Conservation (phyloP, 2,329 filamentous ascomycete genomes). For the Alternaria infectoria region DNA sequence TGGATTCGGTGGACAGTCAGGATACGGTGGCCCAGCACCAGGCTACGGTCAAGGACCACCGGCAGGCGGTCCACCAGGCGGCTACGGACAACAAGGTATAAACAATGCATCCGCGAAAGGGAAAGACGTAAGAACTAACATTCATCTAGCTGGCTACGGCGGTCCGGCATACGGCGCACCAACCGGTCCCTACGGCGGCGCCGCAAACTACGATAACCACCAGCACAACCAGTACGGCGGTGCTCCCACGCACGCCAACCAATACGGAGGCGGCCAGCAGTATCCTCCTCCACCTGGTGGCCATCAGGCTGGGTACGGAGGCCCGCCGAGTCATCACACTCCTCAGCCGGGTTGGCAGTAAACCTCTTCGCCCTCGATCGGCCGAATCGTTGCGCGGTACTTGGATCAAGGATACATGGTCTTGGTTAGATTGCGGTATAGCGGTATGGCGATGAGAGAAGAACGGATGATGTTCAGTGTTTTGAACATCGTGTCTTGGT, state of each 20-base stretch:
- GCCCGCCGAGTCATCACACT: conserved; percentile 10
- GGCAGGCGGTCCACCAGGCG: conserved; percentile 17
- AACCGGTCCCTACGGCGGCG: conserved; percentile 32
- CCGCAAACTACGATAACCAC: conserved; percentile 39
- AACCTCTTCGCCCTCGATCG: background rate
- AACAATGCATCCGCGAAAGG: background rate
- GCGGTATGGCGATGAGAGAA: background rate
- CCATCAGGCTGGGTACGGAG: conserved; percentile 19
- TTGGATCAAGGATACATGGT: background rate
- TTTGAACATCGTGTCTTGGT: background rate
- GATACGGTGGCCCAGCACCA: conserved; percentile 17
- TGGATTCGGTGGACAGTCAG: conserved; percentile 31
- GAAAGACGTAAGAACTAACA: conserved; percentile 3
- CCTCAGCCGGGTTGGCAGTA: conserved; percentile 38
- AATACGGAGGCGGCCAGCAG: conserved; percentile 20
- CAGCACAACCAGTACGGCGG: conserved; percentile 36
- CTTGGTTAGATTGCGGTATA: background rate
- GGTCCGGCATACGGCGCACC: conserved; percentile 35
- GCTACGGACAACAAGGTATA: conserved; percentile 35
- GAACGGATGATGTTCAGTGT: background rate
- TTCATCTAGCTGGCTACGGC: conserved; percentile 36
- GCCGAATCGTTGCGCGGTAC: background rate
- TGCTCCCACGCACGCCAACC: conserved; percentile 18
- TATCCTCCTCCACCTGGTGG: conserved; percentile 22
- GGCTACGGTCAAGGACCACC: conserved; percentile 12